phyloP scores from a whole-genome alignment of 768 basidiomycete genomes.

The Sarcomyxa edulis region DNA sequence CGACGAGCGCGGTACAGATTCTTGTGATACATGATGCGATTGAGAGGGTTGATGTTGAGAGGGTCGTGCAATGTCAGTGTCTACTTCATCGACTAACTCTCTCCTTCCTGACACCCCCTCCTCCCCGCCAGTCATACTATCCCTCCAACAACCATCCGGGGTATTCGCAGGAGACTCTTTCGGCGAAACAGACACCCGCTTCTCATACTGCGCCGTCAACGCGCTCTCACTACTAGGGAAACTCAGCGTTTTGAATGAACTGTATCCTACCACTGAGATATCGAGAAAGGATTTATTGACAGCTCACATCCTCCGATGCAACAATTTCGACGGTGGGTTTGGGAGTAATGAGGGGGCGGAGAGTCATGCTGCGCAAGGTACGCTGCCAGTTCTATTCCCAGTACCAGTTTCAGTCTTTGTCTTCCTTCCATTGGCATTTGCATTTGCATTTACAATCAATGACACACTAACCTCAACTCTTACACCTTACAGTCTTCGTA shows the following conservation, averaged over 20 bases:
- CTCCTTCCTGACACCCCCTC: conserved; percentile 1
- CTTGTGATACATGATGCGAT: conserved; percentile 80
- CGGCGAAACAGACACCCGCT: conserved; percentile 92
- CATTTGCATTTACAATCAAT: background rate
- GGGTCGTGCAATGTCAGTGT: conserved; percentile 68
- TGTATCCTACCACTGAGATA: no score
- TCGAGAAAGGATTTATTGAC: conserved; percentile 63
- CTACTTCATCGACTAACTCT: background rate
- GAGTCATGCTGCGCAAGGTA: conserved; percentile 90
- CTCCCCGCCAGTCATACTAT: conserved; percentile 61
- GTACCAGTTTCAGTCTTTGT: background rate
- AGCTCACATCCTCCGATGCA: conserved; percentile 69
- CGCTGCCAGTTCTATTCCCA: no score
- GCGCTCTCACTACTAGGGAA: conserved; percentile 78
- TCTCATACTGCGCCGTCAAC: conserved; percentile 82
- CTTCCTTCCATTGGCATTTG: background rate
- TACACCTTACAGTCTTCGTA: conserved; percentile 91
- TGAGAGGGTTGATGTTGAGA: conserved; percentile 61
- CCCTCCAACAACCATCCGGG: conserved; percentile 81
- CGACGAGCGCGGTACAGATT: conserved; percentile 90
- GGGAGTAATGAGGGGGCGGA: conserved; percentile 83
- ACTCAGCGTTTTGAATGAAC: conserved; percentile 65
- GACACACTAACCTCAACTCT: no score
- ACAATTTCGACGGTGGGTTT: conserved; percentile 96
- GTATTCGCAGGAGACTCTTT: conserved; percentile 86